phyloP scores from a whole-genome alignment of 1,139 yeast genomes.

The Diutina catenulata region DNA sequence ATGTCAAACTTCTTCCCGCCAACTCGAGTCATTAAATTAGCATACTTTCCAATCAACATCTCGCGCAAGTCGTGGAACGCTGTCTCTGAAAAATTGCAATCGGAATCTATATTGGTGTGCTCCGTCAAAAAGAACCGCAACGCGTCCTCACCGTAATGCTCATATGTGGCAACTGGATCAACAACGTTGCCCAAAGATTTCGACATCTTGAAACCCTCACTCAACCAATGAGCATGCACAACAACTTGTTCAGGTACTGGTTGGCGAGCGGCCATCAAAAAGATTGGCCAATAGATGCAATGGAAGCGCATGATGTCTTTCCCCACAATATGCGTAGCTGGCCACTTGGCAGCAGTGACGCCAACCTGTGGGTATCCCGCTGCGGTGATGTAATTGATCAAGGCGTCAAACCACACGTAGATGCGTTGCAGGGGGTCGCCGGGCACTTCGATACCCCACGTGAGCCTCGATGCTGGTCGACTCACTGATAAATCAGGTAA shows the following conservation, averaged over 20 bases:
- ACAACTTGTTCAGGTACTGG: slow-evolving; percentile 62
- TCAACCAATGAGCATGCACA: slow-evolving; percentile 92
- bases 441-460: slow-evolving; percentile 92
- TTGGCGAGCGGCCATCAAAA: slow-evolving; percentile 70
- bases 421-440: slow-evolving; percentile 64
- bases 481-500: slow-evolving; percentile 72
- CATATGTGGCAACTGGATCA: slow-evolving; percentile 61
- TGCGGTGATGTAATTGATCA: slow-evolving; percentile 72
- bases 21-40: slow-evolving; percentile 64
- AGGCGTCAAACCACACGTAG: slow-evolving; percentile 97
- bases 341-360: slow-evolving; percentile 25
- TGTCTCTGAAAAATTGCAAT: slow-evolving; percentile 64
- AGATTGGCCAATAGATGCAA: slow-evolving; percentile 90
- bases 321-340: slow-evolving; percentile 76
- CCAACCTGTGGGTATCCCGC: slow-evolving; percentile 42
- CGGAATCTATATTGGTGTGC: slow-evolving; percentile 63
- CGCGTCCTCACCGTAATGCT: slow-evolving; percentile 59
- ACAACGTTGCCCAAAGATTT: slow-evolving; percentile 93
- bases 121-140: slow-evolving; percentile 68
- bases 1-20: slow-evolving; percentile 63
- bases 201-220: slow-evolving; percentile 87
- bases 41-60: slow-evolving; percentile 68
- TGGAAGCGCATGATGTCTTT: slow-evolving; percentile 87
- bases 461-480: slow-evolving; percentile 62
- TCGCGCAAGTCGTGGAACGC: slow-evolving; percentile 48